Conservation (phyloP, 2,329 filamentous ascomycete genomes). For the Phyllosticta citriasiana region DNA sequence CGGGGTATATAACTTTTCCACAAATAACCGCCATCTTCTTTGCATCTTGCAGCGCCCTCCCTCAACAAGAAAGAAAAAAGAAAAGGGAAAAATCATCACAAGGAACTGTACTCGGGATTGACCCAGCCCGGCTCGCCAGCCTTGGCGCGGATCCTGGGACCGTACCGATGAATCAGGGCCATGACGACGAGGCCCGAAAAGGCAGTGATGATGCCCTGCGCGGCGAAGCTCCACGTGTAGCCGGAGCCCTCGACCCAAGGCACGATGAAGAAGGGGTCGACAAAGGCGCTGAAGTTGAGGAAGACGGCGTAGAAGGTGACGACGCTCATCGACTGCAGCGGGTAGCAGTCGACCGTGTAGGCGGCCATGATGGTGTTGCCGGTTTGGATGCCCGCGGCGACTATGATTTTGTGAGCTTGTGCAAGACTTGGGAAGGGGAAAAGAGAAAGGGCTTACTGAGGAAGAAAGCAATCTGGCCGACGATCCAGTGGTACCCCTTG, state of each 20-base stretch:
- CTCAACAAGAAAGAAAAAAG: neutral
- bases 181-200: conserved; percentile 17
- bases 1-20: neutral
- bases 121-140: conserved; percentile 13
- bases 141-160: conserved; percentile 13
- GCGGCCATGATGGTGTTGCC: conserved; percentile 44
- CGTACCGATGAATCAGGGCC: conserved; percentile 17
- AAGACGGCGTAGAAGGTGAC: conserved; percentile 17
- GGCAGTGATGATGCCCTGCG: conserved; percentile 20
- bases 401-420: conserved; percentile 18
- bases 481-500: conserved; percentile 45
- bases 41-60: neutral
- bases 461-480: conserved; percentile 47
- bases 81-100: neutral
- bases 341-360: conserved; percentile 48
- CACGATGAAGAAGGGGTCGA: conserved; percentile 20
- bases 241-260: conserved; percentile 17
- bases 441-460: conserved; percentile 33
- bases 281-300: conserved; percentile 30
- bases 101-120: conserved; percentile 13
- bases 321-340: conserved; percentile 39
- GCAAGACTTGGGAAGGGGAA: neutral
- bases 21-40: neutral
- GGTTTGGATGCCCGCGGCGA: conserved; percentile 46
- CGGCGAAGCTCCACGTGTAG: conserved; percentile 22